These are phyloP conservation scores for Hygrophorus pudorinus DNA, from an alignment of 768 basidiomycete genomes.

Conservation along the genomic window DNA sequence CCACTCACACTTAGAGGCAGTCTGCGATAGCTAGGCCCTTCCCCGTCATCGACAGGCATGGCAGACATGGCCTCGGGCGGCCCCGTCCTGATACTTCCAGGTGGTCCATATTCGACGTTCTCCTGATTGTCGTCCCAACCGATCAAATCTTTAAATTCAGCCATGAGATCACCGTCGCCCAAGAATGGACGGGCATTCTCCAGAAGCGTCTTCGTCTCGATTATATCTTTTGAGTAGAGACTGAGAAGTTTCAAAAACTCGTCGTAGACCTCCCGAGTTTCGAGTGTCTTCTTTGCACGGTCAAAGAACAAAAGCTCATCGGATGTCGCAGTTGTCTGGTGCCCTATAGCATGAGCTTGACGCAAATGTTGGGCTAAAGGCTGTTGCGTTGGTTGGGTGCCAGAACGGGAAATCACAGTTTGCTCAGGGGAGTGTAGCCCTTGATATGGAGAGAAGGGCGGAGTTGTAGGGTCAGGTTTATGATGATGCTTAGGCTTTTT, in stretches of 20 bases:
- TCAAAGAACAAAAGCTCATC: slow-evolving; percentile 94
- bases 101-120: slow-evolving; percentile 58
- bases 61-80: slow-evolving; percentile 73
- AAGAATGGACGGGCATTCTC: slow-evolving; percentile 76
- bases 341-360: slow-evolving; percentile 15
- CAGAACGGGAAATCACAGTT: slow-evolving; percentile 11
- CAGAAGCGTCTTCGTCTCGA: slow-evolving; percentile 75
- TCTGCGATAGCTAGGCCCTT: slow-evolving; percentile 90
- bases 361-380: slow-evolving; percentile 12
- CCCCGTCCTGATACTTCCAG: slow-evolving; percentile 66
- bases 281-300: slow-evolving; percentile 73
- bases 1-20: slow-evolving; percentile 77
- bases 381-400: slow-evolving; percentile 11
- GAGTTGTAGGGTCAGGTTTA: slow-evolving; percentile 46
- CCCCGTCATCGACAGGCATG: slow-evolving; percentile 70
- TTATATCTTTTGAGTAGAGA: slow-evolving; percentile 85
- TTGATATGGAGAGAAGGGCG: slow-evolving; percentile 41
- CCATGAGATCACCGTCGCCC: slow-evolving; percentile 68
- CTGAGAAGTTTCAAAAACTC: slow-evolving; percentile 92
- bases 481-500: slow-evolving; percentile 60
- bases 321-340: slow-evolving; percentile 20
- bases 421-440: slow-evolving; percentile 31
- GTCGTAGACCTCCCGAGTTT: slow-evolving; percentile 71
- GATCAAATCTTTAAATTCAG: slow-evolving; percentile 79
- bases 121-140: slow-evolving; percentile 65